Evolutionary conservation across 345 rosid genomes (phyloP).

Genomic region (Eucalyptus virginea): DNA sequence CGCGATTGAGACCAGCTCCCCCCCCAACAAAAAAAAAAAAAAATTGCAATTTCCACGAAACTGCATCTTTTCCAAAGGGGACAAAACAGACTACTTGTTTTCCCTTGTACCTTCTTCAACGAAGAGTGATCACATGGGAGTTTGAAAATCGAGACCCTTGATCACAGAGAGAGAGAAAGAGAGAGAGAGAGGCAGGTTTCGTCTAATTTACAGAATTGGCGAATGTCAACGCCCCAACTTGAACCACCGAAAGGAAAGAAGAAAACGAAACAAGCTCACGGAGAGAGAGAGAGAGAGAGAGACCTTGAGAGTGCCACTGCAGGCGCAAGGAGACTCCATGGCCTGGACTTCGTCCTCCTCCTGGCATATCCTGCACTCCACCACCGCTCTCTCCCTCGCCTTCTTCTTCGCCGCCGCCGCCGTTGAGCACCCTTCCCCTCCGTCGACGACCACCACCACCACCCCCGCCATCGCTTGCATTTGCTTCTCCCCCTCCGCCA

Average conservation of each 20-base stretch:
- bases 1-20: background rate
- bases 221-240: background rate
- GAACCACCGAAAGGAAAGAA: background rate
- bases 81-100: background rate
- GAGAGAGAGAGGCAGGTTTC: background rate
- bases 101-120: background rate
- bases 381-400: slow-evolving; percentile 1
- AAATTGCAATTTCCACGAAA: background rate
- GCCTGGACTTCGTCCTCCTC: slow-evolving; percentile 34
- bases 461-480: background rate
- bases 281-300: background rate
- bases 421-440: background rate
- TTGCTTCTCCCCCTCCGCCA: background rate
- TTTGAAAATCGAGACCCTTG: background rate
- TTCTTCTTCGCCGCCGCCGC: background rate
- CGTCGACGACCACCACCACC: background rate
- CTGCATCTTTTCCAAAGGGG: background rate
- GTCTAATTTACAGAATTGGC: background rate
- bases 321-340: slow-evolving; percentile 62
- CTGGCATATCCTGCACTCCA: slow-evolving; percentile 67
- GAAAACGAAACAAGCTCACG: background rate
- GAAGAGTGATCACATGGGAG: background rate
- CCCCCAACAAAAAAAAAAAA: background rate
- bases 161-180: background rate
- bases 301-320: slow-evolving; percentile 65